A percentile compares a stretch with the other conserved stretches of the same genome.
Evolutionary conservation across 306 rosid species (phyloP).

Genomic region (Dicorynia guianensis): DNA sequence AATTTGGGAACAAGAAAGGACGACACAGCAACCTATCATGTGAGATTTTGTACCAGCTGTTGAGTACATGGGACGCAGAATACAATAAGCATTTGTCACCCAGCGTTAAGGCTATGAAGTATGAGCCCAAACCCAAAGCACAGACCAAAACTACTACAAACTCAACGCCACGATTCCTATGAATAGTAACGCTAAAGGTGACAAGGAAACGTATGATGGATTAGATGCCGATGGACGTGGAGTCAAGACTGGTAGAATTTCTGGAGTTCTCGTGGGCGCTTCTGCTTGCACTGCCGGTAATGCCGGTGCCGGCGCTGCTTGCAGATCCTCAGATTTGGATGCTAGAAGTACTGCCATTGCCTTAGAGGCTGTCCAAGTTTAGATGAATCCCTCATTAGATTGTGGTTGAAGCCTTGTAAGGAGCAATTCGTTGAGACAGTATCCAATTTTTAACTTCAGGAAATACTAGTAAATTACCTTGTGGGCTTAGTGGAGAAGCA

Average conservation of each 20-base stretch:
- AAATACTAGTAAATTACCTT: constrained; percentile 46
- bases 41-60: too few species aligned
- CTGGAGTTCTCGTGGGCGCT: constrained; percentile 37
- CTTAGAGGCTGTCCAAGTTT: constrained; percentile 49
- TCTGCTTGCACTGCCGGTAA: constrained; percentile 43
- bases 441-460: too few species aligned
- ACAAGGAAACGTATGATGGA: constrained; percentile 38
- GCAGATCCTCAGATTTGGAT: constrained; percentile 30
- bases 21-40: too few species aligned
- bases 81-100: too few species aligned
- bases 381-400: neutral
- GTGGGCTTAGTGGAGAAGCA: constrained; percentile 57
- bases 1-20: too few species aligned
- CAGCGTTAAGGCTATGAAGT: too few species aligned
- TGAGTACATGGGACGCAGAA: too few species aligned
- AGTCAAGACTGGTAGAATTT: constrained; percentile 48
- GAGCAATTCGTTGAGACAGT: too few species aligned
- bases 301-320: constrained; percentile 7
- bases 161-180: constrained; percentile 34
- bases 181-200: constrained; percentile 36
- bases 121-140: too few species aligned
- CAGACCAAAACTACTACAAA: neutral
- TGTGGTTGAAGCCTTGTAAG: too few species aligned
- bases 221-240: constrained; percentile 45
- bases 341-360: constrained; percentile 23